Percentiles rank a stretch among this genome's conserved stretches.
phyloP scores from a whole-genome alignment of 116 monocot species.

The Dioscorea cayenensis region DNA sequence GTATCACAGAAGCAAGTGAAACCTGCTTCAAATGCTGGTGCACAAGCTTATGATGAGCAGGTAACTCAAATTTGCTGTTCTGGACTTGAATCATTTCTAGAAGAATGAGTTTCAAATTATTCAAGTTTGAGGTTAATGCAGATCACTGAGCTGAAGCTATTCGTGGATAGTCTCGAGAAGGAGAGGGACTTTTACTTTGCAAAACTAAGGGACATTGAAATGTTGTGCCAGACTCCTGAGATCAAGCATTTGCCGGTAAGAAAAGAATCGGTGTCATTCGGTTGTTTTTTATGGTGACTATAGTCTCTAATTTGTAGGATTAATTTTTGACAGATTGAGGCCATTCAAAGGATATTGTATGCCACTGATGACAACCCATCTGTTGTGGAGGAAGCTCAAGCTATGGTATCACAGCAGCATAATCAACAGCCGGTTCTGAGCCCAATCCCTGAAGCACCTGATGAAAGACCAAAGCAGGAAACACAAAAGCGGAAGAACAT shows the following conservation, averaged over 20 bases:
- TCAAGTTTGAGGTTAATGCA: constrained; percentile 17
- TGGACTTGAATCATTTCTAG: background rate
- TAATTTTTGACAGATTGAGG: constrained; percentile 37
- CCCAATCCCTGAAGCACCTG: constrained; percentile 64
- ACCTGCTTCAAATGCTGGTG: constrained; percentile 15
- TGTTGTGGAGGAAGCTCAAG: constrained; percentile 50
- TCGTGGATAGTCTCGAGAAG: constrained; percentile 91
- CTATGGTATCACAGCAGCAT: constrained; percentile 41
- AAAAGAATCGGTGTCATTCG: background rate
- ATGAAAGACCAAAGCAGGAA: constrained; percentile 56
- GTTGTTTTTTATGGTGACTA: background rate
- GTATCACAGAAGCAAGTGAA: constrained; percentile 32
- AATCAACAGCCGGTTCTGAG: constrained; percentile 31
- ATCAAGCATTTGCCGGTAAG: constrained; percentile 71
- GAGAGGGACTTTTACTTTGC: constrained; percentile 92
- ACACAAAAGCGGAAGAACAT: constrained; percentile 73
- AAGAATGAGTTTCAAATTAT: background rate
- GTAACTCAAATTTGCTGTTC: constrained; percentile 9
- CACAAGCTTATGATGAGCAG: constrained; percentile 64
- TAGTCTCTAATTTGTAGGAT: background rate
- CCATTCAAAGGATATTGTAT: constrained; percentile 78
- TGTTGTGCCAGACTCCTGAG: constrained; percentile 75
- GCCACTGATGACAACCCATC: constrained; percentile 46
- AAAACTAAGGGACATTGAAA: constrained; percentile 87
- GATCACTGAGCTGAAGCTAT: constrained; percentile 91